Percentiles rank a stretch among this genome's conserved stretches.
Conservation (phyloP, 768 basidiomycete species). For the Tubosaeta sp. region DNA sequence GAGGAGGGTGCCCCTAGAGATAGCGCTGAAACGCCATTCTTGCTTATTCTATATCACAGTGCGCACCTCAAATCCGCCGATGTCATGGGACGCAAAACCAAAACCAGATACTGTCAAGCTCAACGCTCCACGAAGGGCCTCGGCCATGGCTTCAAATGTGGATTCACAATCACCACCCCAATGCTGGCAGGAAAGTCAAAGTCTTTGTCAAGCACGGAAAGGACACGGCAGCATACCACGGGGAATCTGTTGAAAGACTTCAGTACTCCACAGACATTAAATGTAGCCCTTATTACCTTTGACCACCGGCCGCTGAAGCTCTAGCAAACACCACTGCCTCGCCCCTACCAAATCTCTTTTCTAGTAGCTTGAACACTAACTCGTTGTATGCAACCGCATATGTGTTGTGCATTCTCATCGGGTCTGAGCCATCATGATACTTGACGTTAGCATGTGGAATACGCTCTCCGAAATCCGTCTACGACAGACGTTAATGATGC, state of each 20-base stretch:
- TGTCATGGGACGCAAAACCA: conserved; percentile 69
- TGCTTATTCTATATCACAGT: background rate
- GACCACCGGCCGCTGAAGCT: conserved; percentile 64
- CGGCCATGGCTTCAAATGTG: conserved; percentile 75
- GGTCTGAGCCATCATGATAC: conserved; percentile 66
- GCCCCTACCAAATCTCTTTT: conserved; percentile 54
- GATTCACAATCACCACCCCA: conserved; percentile 78
- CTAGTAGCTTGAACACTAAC: conserved; percentile 59
- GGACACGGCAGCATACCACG: conserved; percentile 5
- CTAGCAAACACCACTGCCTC: conserved; percentile 71
- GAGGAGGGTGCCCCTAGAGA: conserved; percentile 55
- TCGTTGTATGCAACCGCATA: conserved; percentile 69
- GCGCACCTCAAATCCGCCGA: conserved; percentile 68
- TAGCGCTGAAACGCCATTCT: background rate
- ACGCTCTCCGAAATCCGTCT: conserved; percentile 78
- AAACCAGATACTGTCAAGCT: conserved; percentile 67
- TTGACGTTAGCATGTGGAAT: conserved; percentile 62
- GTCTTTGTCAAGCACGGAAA: background rate
- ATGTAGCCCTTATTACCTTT: conserved; percentile 38
- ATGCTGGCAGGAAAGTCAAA: conserved; percentile 38
- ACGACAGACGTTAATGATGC: background rate
- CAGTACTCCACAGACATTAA: background rate
- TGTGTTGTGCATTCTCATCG: conserved; percentile 67
- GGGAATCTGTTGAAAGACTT: conserved; percentile 12
- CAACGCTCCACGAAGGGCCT: conserved; percentile 63